A percentile compares a stretch with the other conserved stretches of the same genome.
Conservation (phyloP, 768 basidiomycete species). For the Pleurotus platypus region DNA sequence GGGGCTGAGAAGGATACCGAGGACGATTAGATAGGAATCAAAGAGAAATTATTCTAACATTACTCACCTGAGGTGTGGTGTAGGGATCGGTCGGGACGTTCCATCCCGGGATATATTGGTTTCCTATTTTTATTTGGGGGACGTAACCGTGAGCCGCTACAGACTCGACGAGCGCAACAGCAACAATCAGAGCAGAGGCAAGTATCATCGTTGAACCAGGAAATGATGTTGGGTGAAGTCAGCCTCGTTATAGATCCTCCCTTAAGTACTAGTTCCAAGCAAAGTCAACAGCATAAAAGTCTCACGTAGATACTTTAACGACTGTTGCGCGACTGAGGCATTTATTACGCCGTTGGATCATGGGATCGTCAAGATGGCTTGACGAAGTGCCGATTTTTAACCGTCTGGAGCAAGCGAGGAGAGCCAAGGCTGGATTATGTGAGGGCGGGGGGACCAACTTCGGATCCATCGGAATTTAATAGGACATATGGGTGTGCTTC, state of each 20-base stretch:
- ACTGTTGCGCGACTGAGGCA: neutral
- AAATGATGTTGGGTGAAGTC: too few species aligned
- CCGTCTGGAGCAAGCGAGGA: neutral
- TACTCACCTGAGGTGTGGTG: conserved; percentile 26
- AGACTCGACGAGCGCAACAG: conserved; percentile 14
- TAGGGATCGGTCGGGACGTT: conserved; percentile 28
- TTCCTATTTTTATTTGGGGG: conserved; percentile 27
- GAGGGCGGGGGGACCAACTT: neutral
- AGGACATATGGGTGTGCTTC: neutral
- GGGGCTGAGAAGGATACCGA: conserved; percentile 17
- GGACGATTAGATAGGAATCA: too few species aligned
- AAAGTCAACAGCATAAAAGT: too few species aligned
- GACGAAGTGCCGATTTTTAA: neutral
- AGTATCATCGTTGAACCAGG: neutral
- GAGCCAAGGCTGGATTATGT: neutral
- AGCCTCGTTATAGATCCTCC: too few species aligned
- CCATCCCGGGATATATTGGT: conserved; percentile 30
- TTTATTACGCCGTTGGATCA: neutral
- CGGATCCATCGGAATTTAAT: conserved; percentile 5
- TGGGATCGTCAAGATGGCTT: neutral
- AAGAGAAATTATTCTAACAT: too few species aligned
- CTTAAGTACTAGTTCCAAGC: too few species aligned
- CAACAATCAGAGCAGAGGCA: conserved; percentile 11
- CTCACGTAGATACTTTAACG: too few species aligned
- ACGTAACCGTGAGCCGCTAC: conserved; percentile 33